Conservation (phyloP, 2,329 filamentous ascomycete genomes). For the Exophiala sideris region DNA sequence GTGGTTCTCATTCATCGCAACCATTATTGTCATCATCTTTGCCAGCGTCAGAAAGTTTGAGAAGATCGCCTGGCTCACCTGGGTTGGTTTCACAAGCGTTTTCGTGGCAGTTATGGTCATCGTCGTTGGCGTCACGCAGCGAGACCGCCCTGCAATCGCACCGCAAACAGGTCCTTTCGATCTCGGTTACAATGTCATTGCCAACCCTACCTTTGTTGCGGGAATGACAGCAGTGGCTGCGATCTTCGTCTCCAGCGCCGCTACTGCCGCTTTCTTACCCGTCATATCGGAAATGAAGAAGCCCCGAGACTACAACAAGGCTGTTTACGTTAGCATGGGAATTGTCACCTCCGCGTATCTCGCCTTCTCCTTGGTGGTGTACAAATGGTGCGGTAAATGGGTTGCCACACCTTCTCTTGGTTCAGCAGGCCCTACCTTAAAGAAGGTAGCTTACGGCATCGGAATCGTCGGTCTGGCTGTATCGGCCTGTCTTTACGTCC, state of each 20-base stretch:
- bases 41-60: conserved; percentile 58
- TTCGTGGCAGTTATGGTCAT: conserved; percentile 58
- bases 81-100: conserved; percentile 58
- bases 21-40: conserved; percentile 47
- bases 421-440: conserved; percentile 32
- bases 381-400: conserved; percentile 34
- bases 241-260: conserved; percentile 43
- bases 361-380: conserved; percentile 33
- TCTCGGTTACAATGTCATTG: conserved; percentile 48
- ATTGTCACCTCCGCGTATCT: conserved; percentile 36
- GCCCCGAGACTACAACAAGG: conserved; percentile 34
- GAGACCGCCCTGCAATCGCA: conserved; percentile 58
- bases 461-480: conserved; percentile 39
- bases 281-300: conserved; percentile 37
- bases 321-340: conserved; percentile 39
- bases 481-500: conserved; percentile 37
- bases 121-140: conserved; percentile 57
- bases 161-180: conserved; percentile 59
- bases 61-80: conserved; percentile 61
- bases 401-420: conserved; percentile 36
- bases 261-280: conserved; percentile 40
- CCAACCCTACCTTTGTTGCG: conserved; percentile 34
- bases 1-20: conserved; percentile 55
- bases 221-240: conserved; percentile 37
- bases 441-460: conserved; percentile 35